Evolutionary conservation across 2,329 filamentous ascomycete genomes (phyloP).

Genomic region (Achaetomium macrosporum): DNA sequence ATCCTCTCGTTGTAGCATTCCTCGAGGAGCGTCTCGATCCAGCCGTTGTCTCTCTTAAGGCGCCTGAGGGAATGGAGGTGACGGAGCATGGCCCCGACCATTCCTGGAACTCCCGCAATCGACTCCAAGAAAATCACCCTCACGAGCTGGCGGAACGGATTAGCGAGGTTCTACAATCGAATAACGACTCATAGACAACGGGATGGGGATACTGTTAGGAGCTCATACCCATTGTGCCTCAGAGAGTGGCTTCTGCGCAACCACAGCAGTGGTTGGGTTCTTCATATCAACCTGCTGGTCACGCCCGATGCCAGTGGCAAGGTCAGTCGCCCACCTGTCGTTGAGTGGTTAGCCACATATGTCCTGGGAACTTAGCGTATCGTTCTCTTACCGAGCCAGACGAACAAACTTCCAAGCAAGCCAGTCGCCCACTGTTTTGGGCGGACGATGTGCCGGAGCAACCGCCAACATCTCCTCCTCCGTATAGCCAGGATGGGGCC

Average conservation of each 20-base stretch:
- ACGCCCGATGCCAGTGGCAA: constrained; percentile 67
- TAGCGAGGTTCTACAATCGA: neutral
- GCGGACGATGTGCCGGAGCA: constrained; percentile 68
- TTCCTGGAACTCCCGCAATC: constrained; percentile 90
- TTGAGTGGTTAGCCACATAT: neutral
- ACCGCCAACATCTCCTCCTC: constrained; percentile 72
- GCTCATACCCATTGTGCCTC: constrained; percentile 66
- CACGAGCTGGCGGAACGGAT: constrained; percentile 46
- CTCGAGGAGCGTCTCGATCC: constrained; percentile 88
- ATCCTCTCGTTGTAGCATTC: constrained; percentile 92
- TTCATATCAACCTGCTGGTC: constrained; percentile 61
- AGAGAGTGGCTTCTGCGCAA: constrained; percentile 57
- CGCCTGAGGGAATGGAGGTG: constrained; percentile 78
- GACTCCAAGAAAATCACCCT: constrained; percentile 92
- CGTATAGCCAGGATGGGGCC: constrained; percentile 69
- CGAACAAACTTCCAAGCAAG: constrained; percentile 72
- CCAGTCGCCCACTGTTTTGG: constrained; percentile 68
- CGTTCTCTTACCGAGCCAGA: constrained; percentile 32
- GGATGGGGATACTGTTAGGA: neutral
- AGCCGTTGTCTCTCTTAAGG: constrained; percentile 91
- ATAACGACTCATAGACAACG: neutral
- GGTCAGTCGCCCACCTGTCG: constrained; percentile 42
- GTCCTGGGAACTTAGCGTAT: neutral
- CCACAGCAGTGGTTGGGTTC: constrained; percentile 49
- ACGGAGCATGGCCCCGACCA: constrained; percentile 92